phyloP scores from a whole-genome alignment of 768 basidiomycete species.

The Mycena latifolia region DNA sequence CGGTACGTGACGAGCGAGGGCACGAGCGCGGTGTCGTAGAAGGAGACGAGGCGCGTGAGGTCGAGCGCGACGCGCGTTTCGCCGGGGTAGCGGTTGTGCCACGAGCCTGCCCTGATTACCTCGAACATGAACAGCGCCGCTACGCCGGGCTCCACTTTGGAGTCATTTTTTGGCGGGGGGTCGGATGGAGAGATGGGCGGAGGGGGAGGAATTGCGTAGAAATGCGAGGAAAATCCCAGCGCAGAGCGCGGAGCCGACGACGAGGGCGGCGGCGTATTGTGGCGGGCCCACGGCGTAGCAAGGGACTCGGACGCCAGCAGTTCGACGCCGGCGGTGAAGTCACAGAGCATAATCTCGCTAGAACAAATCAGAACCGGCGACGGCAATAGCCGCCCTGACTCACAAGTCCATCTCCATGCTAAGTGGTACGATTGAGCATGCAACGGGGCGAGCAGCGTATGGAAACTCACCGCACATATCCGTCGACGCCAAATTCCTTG shows the following conservation, averaged over 20 bases:
- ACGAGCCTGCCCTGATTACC: not conserved
- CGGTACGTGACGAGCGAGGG: not conserved
- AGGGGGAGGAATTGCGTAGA: too few species aligned
- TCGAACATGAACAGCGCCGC: too few species aligned
- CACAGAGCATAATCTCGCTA: slow-evolving; percentile 48
- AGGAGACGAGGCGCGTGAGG: slow-evolving; percentile 48
- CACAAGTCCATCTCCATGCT: slow-evolving; percentile 47
- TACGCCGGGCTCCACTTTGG: too few species aligned
- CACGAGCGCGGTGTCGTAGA: slow-evolving; percentile 46
- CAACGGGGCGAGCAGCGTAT: too few species aligned
- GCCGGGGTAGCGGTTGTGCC: slow-evolving; percentile 49
- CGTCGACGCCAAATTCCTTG: slow-evolving; percentile 9
- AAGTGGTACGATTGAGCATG: too few species aligned
- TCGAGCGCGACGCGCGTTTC: slow-evolving; percentile 50
- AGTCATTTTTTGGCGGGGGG: too few species aligned
- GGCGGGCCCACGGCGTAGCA: not conserved
- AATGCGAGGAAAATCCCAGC: not conserved
- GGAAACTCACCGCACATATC: slow-evolving; percentile 32
- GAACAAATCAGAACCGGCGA: slow-evolving; percentile 6
- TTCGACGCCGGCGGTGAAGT: slow-evolving; percentile 1
- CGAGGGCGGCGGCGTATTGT: not conserved
- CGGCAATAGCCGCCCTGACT: slow-evolving; percentile 8
- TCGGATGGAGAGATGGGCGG: too few species aligned
- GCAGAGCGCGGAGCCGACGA: too few species aligned
- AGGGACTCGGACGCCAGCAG: not conserved